Evolutionary conservation across 305 asterid genomes (phyloP).

Genomic region (Salvia sclarea): DNA sequence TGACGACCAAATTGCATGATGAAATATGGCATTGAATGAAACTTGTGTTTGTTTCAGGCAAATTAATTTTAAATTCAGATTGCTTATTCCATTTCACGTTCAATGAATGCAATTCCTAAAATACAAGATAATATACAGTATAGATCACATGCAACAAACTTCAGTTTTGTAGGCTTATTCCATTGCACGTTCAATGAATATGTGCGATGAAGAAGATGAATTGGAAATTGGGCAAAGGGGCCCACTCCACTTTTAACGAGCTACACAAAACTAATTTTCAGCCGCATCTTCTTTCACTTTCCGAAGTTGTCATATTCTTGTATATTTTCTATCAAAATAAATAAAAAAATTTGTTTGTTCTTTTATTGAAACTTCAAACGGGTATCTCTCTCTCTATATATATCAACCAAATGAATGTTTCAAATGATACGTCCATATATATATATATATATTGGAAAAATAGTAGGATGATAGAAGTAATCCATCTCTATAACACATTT

Average conservation of each 20-base stretch:
- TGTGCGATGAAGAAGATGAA: not conserved
- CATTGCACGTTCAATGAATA: too few relatives aligned
- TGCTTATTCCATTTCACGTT: too few relatives aligned
- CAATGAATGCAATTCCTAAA: too few relatives aligned
- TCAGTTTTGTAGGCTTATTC: not conserved
- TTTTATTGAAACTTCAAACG: too few relatives aligned
- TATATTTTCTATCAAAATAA: too few relatives aligned
- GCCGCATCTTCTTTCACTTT: not conserved
- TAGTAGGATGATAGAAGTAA: slow-evolving; percentile 14
- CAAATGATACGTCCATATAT: too few relatives aligned
- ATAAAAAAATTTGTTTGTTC: too few relatives aligned
- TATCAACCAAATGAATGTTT: not conserved
- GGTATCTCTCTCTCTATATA: too few relatives aligned
- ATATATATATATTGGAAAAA: too few relatives aligned
- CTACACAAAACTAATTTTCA: not conserved
- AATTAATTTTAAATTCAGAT: too few relatives aligned
- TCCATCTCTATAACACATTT: slow-evolving; percentile 9
- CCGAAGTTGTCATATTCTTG: not conserved
- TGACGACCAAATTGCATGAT: not conserved
- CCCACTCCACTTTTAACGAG: not conserved
- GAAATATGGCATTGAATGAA: not conserved
- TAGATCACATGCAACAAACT: not conserved
- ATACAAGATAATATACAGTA: too few relatives aligned
- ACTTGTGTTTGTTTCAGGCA: not conserved
- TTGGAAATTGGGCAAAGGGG: not conserved